Base-by-base conservation (phyloP, 164 flowering plant species). In the Protea cynaroides region DNA sequence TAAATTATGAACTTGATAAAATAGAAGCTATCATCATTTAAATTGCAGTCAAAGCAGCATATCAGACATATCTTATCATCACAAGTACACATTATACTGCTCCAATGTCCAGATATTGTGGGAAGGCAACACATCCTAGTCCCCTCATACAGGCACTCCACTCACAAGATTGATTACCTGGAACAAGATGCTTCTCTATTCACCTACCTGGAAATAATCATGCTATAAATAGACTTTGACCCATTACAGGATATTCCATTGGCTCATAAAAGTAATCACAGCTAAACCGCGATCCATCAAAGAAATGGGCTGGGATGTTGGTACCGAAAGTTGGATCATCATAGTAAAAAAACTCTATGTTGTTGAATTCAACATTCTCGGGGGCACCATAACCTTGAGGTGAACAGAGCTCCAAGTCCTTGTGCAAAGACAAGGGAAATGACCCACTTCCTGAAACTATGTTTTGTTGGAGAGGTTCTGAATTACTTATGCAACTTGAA, bases 171-270 rank as follows among this genome's bases (percentile, higher is more conserved):
- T 22, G 59, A 21, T 46, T 43, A 59, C 62, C 65, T 60, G 59
- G n/a, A 69, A 57, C 24, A 62, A 55, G 19, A 63, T 65, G 64
- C 40, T 44, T 63, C 59, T 55, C 18, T 55, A 60, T 13, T 38
- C 56, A 65, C 62, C 49, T 61, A 29, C 34, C 34, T 53, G 19
- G 12, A 60, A 18, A n/a, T 43, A 62, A 17, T 79, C 80, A 85
- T 17, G 69, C 76, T 56, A 88, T 77, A 66, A 81, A 86, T 50
- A 88, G 70, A 69, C 90, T 79, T 76, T 86, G 83, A 69, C 82
- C 90, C 44, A 79, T 61, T 12, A 74, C 50, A 44, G 88, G 72
- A 67, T 70, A 83, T 23, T 85, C 89, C 61, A 77, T 52, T 9
- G 77, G 58, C 50, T 88, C 92, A 50, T 17, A 59, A 4, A 71